Percentiles rank a stretch among this genome's conserved stretches.
Conservation (phyloP, 2,329 filamentous ascomycete genomes). For the Xylariaceae sp. region DNA sequence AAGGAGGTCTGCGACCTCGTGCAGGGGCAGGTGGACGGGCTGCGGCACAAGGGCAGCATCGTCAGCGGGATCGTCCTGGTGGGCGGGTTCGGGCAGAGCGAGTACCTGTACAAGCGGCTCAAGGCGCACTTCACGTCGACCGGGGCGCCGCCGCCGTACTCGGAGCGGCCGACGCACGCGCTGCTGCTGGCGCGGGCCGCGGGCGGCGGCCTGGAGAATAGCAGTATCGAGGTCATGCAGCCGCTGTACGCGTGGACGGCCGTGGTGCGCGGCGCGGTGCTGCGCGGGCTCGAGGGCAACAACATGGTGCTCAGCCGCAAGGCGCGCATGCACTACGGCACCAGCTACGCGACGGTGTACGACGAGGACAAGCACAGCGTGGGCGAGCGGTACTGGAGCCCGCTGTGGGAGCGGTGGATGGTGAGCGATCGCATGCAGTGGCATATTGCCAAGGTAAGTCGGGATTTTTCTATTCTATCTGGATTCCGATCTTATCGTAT, state of each 20-base stretch:
- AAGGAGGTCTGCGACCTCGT: conserved; percentile 66
- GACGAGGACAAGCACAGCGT: conserved; percentile 71
- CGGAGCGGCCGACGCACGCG: conserved; percentile 65
- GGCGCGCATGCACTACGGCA: conserved; percentile 74
- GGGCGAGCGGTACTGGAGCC: conserved; percentile 73
- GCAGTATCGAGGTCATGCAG: conserved; percentile 74
- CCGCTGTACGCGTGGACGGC: conserved; percentile 79
- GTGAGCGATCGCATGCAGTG: conserved; percentile 80
- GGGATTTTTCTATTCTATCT: conserved; percentile 4
- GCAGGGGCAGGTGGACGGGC: conserved; percentile 60
- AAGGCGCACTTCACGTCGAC: conserved; percentile 61
- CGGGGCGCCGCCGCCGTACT: conserved; percentile 58
- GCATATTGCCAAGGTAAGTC: conserved; percentile 70
- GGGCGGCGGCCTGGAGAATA: conserved; percentile 31
- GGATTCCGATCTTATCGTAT: too few relatives aligned
- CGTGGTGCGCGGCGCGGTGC: conserved; percentile 71
- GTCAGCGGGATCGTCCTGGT: conserved; percentile 76
- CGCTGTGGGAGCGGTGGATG: conserved; percentile 79
- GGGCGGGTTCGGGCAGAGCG: conserved; percentile 75
- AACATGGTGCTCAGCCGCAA: conserved; percentile 70
- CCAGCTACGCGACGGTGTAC: conserved; percentile 76
- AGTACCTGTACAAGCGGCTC: conserved; percentile 68
- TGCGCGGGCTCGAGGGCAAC: conserved; percentile 71
- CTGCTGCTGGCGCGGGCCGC: conserved; percentile 32
- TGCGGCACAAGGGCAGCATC: conserved; percentile 56